phyloP scores from a whole-genome alignment of 2,329 filamentous ascomycete species.

The Cladosporium colombiae region DNA sequence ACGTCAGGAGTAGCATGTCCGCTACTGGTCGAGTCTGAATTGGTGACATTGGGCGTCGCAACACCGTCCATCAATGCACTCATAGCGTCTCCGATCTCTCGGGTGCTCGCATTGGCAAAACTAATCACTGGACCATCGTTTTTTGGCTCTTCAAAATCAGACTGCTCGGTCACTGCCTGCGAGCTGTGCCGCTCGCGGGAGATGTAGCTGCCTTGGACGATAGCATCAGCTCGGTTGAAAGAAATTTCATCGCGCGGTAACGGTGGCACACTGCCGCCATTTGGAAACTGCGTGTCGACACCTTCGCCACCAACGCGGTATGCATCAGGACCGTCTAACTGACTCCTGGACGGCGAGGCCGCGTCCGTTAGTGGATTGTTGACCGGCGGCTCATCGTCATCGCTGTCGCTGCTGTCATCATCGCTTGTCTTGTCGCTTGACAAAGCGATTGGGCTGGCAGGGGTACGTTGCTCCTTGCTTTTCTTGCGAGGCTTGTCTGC shows the following conservation, averaged over 20 bases:
- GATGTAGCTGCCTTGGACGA: background rate
- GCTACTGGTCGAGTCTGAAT: background rate
- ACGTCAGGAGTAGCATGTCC: background rate
- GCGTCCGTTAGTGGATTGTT: background rate
- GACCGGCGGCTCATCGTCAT: background rate
- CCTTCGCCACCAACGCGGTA: background rate
- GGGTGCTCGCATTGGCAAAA: background rate
- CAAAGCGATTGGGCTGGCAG: background rate
- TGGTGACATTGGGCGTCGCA: background rate
- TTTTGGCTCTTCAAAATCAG: background rate
- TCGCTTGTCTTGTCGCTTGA: background rate
- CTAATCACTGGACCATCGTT: background rate
- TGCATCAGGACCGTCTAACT: background rate
- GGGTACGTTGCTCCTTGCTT: background rate
- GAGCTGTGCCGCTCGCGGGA: background rate
- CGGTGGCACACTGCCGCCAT: background rate
- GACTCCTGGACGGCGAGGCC: background rate
- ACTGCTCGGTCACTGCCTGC: background rate
- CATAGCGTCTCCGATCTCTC: background rate
- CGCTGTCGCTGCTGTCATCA: background rate
- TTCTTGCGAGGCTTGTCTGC: background rate
- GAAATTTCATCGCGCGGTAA: conserved; percentile 2
- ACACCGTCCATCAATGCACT: background rate
- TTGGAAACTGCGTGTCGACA: background rate
- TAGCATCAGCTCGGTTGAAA: background rate